A percentile compares a stretch with the other conserved stretches of the same genome.
These are phyloP conservation scores for Crithidia sp. DNA, from an alignment of 208 protist species.

Conservation along the genomic window DNA sequence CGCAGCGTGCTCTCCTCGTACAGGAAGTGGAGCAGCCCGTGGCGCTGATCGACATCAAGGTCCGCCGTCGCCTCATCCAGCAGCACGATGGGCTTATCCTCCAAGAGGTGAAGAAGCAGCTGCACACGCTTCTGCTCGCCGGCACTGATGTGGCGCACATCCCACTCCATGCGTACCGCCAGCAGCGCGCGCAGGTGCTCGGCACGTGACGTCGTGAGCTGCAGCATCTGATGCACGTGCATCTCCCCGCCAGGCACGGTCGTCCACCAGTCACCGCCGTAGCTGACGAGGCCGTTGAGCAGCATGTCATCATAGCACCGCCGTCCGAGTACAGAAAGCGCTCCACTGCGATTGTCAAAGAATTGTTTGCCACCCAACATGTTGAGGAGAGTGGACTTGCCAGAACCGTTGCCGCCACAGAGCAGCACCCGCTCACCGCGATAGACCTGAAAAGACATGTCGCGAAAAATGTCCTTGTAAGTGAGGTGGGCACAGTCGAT, in stretches of 20 bases:
- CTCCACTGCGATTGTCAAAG: slow-evolving; percentile 56
- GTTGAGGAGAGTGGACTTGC: slow-evolving; percentile 94
- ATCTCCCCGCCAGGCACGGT: slow-evolving; percentile 71
- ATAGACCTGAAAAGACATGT: slow-evolving; percentile 59
- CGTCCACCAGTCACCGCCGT: slow-evolving; percentile 83
- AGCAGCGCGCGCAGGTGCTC: slow-evolving; percentile 61
- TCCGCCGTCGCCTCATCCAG: slow-evolving; percentile 93
- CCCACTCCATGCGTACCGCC: slow-evolving; percentile 82
- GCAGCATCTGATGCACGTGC: slow-evolving; percentile 69
- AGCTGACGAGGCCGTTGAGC: slow-evolving; percentile 65
- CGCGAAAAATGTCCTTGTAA: slow-evolving; percentile 71
- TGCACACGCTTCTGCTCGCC: slow-evolving; percentile 91
- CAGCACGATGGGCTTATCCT: slow-evolving; percentile 73
- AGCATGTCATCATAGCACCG: slow-evolving; percentile 83
- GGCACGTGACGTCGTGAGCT: slow-evolving; percentile 53
- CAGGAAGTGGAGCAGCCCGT: slow-evolving; percentile 84
- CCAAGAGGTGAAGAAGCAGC: slow-evolving; percentile 73
- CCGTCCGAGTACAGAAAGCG: slow-evolving; percentile 70
- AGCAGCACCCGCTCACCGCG: slow-evolving; percentile 81
- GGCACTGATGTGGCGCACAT: slow-evolving; percentile 79
- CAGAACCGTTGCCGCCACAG: slow-evolving; percentile 95
- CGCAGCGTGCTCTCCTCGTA: slow-evolving; percentile 76
- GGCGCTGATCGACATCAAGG: slow-evolving; percentile 88
- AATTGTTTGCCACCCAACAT: slow-evolving; percentile 91
- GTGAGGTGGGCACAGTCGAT: slow-evolving; percentile 55